These are phyloP conservation scores for Chlorokybus atmophyticus DNA, from an alignment of 139 green algal species.

Conservation along the genomic window DNA sequence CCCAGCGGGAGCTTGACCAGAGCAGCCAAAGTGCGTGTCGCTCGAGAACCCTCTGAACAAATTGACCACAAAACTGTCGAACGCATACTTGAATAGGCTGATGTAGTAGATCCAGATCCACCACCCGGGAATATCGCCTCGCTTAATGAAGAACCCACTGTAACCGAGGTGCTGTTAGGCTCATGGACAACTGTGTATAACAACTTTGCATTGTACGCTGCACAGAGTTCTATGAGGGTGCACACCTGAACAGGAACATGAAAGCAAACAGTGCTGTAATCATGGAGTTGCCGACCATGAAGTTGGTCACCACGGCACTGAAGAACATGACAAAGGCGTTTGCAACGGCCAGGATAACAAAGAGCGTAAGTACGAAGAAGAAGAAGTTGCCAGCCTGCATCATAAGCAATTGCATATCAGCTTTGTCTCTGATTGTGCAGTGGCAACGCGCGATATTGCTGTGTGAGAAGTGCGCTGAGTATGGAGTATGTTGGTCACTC, in stretches of 20 bases:
- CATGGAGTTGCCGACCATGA: conserved; percentile 19
- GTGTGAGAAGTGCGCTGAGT: no score
- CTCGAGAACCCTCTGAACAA: no score
- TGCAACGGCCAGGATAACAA: conserved; percentile 15
- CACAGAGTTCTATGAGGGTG: background rate
- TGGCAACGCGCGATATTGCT: no score
- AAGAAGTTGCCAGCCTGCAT: conserved; percentile 19
- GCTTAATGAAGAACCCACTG: conserved; percentile 1
- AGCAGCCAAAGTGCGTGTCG: no score
- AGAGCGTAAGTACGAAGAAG: conserved; percentile 10
- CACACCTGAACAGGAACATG: conserved; percentile 29
- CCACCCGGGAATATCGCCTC: conserved; percentile 11
- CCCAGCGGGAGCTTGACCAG: no score
- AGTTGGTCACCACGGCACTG: conserved; percentile 22
- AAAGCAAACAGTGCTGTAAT: conserved; percentile 12
- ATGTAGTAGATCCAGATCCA: conserved; percentile 34
- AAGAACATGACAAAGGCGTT: conserved; percentile 28
- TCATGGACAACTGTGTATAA: background rate
- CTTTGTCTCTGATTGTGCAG: no score
- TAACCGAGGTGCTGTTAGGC: no score
- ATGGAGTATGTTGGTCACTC: no score
- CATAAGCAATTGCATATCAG: no score
- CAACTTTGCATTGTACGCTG: background rate
- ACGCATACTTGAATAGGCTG: conserved; percentile 25
- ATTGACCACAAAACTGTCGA: conserved; percentile 20